Percentiles rank a stretch among this genome's conserved stretches.
phyloP scores from a whole-genome alignment of 2,329 filamentous ascomycete genomes.

The Clarireedia paspali region DNA sequence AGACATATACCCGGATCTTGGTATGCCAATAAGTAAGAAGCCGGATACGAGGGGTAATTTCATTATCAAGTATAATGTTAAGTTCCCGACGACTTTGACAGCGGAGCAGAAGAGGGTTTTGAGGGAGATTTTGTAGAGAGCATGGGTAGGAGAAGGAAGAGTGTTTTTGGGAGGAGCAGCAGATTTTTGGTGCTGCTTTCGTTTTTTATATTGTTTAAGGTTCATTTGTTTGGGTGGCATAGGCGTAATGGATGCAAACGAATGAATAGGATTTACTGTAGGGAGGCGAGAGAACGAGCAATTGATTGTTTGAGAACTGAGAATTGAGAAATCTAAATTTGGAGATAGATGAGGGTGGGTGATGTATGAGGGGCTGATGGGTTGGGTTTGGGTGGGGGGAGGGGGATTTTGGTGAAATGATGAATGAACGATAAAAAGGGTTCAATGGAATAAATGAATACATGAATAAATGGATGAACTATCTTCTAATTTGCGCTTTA shows the following conservation, averaged over 20 bases:
- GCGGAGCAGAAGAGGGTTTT: constrained; percentile 71
- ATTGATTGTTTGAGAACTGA: too few species aligned
- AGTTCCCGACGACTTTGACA: constrained; percentile 77
- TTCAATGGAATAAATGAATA: not conserved
- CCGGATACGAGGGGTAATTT: constrained; percentile 79
- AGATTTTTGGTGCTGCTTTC: not conserved
- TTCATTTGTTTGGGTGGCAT: not conserved
- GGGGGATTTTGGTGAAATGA: too few species aligned
- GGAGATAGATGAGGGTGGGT: too few species aligned
- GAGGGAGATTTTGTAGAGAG: constrained; percentile 60
- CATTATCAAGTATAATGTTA: constrained; percentile 83
- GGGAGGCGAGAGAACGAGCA: too few species aligned
- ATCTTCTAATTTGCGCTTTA: too few species aligned
- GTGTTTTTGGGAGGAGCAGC: not conserved
- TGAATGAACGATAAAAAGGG: not conserved
- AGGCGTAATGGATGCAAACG: not conserved
- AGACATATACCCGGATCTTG: constrained; percentile 75
- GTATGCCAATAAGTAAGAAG: constrained; percentile 93
- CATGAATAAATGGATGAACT: not conserved
- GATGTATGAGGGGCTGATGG: too few species aligned
- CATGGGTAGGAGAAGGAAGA: too few species aligned
- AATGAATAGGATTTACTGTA: not conserved
- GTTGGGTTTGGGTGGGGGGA: too few species aligned
- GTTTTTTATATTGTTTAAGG: not conserved
- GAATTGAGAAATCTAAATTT: too few species aligned